These are phyloP conservation scores for Aegle marmelos DNA, from an alignment of 345 rosid species.

Conservation along the genomic window DNA sequence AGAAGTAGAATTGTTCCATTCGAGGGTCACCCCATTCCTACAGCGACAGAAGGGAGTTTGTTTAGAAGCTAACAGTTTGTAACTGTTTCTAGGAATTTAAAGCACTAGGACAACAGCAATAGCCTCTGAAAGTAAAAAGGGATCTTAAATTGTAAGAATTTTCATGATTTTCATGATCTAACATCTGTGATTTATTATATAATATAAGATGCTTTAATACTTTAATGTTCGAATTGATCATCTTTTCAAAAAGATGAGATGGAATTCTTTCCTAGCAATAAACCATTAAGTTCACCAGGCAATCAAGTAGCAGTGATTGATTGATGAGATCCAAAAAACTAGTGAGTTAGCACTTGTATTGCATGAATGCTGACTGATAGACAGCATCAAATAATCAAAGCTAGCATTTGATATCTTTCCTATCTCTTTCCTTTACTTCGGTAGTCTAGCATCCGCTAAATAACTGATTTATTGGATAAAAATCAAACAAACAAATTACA, in stretches of 20 bases:
- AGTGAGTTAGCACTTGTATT: background rate
- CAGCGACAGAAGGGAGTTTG: constrained; percentile 20
- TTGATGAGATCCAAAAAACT: background rate
- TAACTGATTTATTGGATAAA: background rate
- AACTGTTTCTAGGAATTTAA: background rate
- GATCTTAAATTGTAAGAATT: background rate
- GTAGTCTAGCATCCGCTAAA: background rate
- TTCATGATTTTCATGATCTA: background rate
- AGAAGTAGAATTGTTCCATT: constrained; percentile 71
- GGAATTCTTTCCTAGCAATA: background rate
- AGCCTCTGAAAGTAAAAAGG: background rate
- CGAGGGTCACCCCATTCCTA: constrained; percentile 99
- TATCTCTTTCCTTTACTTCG: background rate
- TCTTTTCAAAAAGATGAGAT: background rate
- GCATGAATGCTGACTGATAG: background rate
- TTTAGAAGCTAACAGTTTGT: background rate
- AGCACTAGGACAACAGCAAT: background rate
- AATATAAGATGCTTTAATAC: background rate
- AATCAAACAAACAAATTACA: background rate
- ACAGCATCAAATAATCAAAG: background rate
- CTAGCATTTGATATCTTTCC: background rate
- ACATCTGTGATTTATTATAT: background rate
- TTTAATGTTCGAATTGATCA: background rate
- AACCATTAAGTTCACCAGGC: background rate
- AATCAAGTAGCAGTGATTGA: background rate